phyloP scores from a whole-genome alignment of 1,284 basidiomycete genomes.

The Lentinula novae-zelandiae region DNA sequence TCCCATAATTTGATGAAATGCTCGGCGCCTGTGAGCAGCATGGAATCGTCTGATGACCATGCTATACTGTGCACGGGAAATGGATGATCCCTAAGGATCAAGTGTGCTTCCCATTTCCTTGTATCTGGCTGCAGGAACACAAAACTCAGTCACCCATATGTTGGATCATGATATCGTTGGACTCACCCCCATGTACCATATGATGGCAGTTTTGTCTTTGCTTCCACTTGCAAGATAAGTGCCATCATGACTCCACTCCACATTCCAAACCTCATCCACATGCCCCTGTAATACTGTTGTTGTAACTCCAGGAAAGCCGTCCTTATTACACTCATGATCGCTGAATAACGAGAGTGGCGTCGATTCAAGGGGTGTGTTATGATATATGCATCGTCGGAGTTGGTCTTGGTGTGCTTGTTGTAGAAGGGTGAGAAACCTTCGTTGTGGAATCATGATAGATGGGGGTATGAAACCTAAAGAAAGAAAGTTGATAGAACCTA shows the following conservation, averaged over 20 bases:
- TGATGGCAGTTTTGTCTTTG: slow-evolving; percentile 82
- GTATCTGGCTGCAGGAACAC: slow-evolving; percentile 38
- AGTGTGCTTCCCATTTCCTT: slow-evolving; percentile 57
- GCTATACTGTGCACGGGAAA: slow-evolving; percentile 78
- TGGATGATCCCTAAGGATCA: slow-evolving; percentile 70
- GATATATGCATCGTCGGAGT: slow-evolving; percentile 70
- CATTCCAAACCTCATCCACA: slow-evolving; percentile 91
- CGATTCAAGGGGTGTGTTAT: slow-evolving; percentile 60
- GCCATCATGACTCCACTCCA: slow-evolving; percentile 94
- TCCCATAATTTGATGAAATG: slow-evolving; percentile 85
- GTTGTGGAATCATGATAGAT: slow-evolving; percentile 87
- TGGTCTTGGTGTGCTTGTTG: slow-evolving; percentile 69
- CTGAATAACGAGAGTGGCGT: slow-evolving; percentile 77
- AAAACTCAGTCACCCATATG: slow-evolving; percentile 2
- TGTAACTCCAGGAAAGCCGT: slow-evolving; percentile 81
- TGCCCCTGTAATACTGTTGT: slow-evolving; percentile 86
- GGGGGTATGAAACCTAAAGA: slow-evolving; percentile 81
- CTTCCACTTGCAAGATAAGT: slow-evolving; percentile 83
- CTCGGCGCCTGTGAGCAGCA: slow-evolving; percentile 81
- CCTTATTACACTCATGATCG: slow-evolving; percentile 81
- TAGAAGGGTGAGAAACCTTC: slow-evolving; percentile 81
- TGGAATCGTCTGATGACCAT: slow-evolving; percentile 86
- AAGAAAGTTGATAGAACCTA: background rate
- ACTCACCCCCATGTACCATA: slow-evolving; percentile 84
- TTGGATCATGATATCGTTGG: background rate